Evolutionary conservation across 352 stramenopile species (phyloP).

Genomic region (Globisporangium mamillatum): DNA sequence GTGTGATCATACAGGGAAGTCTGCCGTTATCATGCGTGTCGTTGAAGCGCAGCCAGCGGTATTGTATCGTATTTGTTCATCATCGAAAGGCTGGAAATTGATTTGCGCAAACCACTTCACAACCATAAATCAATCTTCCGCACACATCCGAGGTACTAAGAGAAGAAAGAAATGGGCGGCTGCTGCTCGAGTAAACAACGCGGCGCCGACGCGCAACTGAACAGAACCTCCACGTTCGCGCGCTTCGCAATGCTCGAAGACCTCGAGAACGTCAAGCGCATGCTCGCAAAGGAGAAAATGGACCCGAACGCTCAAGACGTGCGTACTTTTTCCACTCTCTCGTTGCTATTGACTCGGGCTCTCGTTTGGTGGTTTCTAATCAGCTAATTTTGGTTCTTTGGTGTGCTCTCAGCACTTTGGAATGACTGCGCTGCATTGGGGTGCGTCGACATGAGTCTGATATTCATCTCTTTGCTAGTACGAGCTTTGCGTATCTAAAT

Average conservation of each 20-base stretch:
- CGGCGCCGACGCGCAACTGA: constrained; percentile 25
- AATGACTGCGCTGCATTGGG: constrained; percentile 79
- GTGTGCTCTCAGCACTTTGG: constrained; percentile 54
- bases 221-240: constrained; percentile 49
- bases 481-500: too few species aligned
- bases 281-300: constrained; percentile 49
- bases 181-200: neutral
- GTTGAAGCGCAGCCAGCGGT: neutral
- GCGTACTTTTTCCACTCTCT: constrained; percentile 6
- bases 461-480: too few species aligned
- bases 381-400: neutral
- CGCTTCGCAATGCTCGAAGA: constrained; percentile 52
- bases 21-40: neutral
- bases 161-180: neutral
- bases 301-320: constrained; percentile 59
- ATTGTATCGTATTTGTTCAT: neutral
- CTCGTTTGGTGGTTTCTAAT: neutral
- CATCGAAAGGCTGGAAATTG: neutral
- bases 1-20: neutral
- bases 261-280: constrained; percentile 37
- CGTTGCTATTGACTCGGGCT: neutral
- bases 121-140: neutral
- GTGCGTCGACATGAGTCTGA: constrained; percentile 36
- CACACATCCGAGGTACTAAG: neutral
- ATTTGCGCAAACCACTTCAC: neutral